Conservation (phyloP, 164 flowering plant genomes). For the Kalanchoe fedtschenkoi region DNA sequence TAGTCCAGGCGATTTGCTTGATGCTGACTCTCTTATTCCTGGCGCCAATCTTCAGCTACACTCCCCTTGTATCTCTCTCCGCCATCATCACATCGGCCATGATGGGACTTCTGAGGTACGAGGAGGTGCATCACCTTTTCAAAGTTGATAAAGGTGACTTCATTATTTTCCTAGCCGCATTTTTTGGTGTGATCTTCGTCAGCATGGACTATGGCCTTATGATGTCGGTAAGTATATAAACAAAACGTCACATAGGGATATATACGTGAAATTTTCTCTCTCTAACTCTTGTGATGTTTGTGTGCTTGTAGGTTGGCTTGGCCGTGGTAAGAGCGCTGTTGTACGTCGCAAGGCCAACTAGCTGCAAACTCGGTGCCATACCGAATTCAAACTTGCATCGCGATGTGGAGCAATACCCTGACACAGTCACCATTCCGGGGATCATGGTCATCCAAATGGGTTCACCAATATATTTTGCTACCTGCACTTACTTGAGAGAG, state of each 20-base stretch:
- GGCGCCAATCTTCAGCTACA: slow-evolving; percentile 72
- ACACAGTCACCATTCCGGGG: slow-evolving; percentile 27
- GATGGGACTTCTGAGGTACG: slow-evolving; percentile 68
- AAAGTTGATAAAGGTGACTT: slow-evolving; percentile 84
- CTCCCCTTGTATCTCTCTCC: slow-evolving; percentile 80
- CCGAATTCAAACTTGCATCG: slow-evolving; percentile 38
- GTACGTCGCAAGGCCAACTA: slow-evolving; percentile 64
- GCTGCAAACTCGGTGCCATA: slow-evolving; percentile 53
- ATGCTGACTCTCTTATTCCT: slow-evolving; percentile 60
- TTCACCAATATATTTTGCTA: slow-evolving; percentile 69
- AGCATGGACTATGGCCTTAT: slow-evolving; percentile 75
- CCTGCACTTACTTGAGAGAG: slow-evolving; percentile 48
- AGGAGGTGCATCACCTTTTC: slow-evolving; percentile 39
- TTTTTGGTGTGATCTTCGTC: slow-evolving; percentile 59
- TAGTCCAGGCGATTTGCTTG: slow-evolving; percentile 61
- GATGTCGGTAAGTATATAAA: slow-evolving; percentile 38
- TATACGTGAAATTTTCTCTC: not conserved
- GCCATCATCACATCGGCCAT: slow-evolving; percentile 85
- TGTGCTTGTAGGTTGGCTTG: slow-evolving; percentile 41
- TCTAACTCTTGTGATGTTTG: not conserved
- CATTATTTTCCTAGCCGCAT: slow-evolving; percentile 57
- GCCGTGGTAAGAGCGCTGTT: slow-evolving; percentile 50
- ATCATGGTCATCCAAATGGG: slow-evolving; percentile 53
- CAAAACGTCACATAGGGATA: not conserved
- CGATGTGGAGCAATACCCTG: slow-evolving; percentile 61